phyloP scores from a whole-genome alignment of 345 rosid genomes.

The Salix exigua region DNA sequence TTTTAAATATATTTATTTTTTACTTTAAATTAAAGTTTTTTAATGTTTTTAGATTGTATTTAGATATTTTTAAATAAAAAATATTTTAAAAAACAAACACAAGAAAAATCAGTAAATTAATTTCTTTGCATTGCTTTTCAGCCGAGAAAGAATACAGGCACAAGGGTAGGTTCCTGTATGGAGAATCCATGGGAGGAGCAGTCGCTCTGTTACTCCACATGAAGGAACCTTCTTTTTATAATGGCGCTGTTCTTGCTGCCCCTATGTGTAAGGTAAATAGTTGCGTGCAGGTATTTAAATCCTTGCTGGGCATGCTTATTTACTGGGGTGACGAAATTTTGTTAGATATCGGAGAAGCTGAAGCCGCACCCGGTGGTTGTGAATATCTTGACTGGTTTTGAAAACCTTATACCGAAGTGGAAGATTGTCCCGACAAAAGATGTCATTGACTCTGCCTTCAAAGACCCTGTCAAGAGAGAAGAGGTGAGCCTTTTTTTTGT shows the following conservation, averaged over 20 bases:
- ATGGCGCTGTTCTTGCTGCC: constrained; percentile 87
- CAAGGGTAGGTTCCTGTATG: constrained; percentile 83
- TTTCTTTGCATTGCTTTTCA: constrained; percentile 13
- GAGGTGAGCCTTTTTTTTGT: constrained; percentile 34
- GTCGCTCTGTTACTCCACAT: constrained; percentile 76
- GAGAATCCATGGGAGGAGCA: constrained; percentile 99
- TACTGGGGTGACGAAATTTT: not conserved
- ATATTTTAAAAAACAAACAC: too few species aligned
- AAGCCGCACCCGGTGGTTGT: constrained; percentile 89
- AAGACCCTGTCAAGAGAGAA: constrained; percentile 79
- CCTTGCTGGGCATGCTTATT: not conserved
- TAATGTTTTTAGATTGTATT: too few species aligned
- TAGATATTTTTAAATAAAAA: too few species aligned
- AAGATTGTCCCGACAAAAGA: constrained; percentile 93
- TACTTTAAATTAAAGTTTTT: too few species aligned
- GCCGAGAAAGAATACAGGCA: constrained; percentile 67
- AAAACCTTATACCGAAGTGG: constrained; percentile 89
- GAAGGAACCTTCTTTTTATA: constrained; percentile 75
- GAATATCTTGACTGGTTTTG: constrained; percentile 70
- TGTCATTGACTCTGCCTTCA: constrained; percentile 74
- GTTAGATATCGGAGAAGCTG: constrained; percentile 85
- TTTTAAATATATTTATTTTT: too few species aligned
- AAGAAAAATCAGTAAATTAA: not conserved
- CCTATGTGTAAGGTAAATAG: constrained; percentile 93
- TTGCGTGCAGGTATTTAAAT: not conserved